Evolutionary conservation across 768 basidiomycete genomes (phyloP), one percentile per base, ranked within the genome.

Genomic region (Mycena amicta): DNA sequence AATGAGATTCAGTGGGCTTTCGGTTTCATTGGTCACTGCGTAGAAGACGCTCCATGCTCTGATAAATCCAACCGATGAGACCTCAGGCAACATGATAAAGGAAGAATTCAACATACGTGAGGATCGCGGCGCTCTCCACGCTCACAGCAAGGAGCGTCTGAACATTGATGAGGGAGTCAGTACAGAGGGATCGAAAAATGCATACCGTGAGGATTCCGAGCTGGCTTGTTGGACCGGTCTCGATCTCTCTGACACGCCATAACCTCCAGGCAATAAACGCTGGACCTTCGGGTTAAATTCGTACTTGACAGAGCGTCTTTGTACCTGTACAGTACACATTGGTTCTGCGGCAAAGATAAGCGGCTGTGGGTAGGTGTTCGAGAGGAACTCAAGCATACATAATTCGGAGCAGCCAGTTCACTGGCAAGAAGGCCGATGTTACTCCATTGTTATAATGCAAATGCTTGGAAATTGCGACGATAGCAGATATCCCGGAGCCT

Each of bases 11-110:
- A 43, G 41, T 43, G 11, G 41, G 41, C 41, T 43, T 12, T 28
- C 20, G 4, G 6, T 3, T n/a, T 52, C 23, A 37, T 51, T 37
- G 41, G 50, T 30, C 20, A 37, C 41, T 8, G 40, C 39, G 20
- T 47, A 57, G 56, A 57, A 57, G 56, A 57, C 26, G 3, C 25
- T 20, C 56, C 56, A 51, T 12, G 41, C 23, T 20, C 50, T 57
- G 30, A 37, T 37, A 37, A 37, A 37, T 37, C 33, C 12, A 43
- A 6, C 41, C n/a, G n/a, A n/a, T n/a, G n/a, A n/a, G n/a, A n/a
- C n/a, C n/a, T n/a, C n/a, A n/a, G n/a, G n/a, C n/a, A n/a, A n/a
- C n/a, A n/a, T n/a, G n/a, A n/a, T n/a, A 43, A 22, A 6, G 41
- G 41, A 43, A 20, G 20, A 20, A 11, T 43, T 8, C 20, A 43